These are phyloP conservation scores for Huntiella moniliformis DNA, from an alignment of 2,329 filamentous ascomycete species.

Conservation along the genomic window DNA sequence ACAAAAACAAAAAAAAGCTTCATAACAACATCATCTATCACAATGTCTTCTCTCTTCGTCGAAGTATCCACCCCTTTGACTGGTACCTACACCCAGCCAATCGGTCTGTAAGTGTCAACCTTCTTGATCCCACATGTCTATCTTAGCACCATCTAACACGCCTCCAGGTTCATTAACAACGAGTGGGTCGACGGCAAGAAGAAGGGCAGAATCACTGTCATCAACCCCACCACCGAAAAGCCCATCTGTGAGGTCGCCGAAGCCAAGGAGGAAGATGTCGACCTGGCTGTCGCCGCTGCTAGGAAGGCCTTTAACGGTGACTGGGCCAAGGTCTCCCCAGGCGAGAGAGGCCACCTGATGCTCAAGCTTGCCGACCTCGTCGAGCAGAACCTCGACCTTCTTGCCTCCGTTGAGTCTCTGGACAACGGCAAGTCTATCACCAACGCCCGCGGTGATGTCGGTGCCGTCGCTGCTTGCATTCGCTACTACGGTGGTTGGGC, in stretches of 20 bases:
- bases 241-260: constrained; percentile 21
- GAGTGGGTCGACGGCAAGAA: constrained; percentile 43
- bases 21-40: neutral
- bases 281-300: constrained; percentile 28
- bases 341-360: constrained; percentile 23
- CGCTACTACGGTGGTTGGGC: constrained; percentile 26
- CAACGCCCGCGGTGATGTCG: constrained; percentile 21
- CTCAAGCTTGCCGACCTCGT: constrained; percentile 28
- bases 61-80: constrained; percentile 51
- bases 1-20: neutral
- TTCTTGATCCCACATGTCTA: neutral
- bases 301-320: constrained; percentile 26
- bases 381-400: constrained; percentile 21
- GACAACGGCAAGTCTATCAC: constrained; percentile 26
- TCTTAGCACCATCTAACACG: constrained; percentile 2
- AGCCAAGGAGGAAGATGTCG: constrained; percentile 28
- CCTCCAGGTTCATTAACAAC: constrained; percentile 68
- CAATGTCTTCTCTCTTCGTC: constrained; percentile 29
- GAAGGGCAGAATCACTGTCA: constrained; percentile 13
- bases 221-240: constrained; percentile 15
- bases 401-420: constrained; percentile 26
- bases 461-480: constrained; percentile 20
- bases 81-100: constrained; percentile 39
- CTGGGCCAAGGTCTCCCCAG: constrained; percentile 24
- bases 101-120: constrained; percentile 34